Base-by-base conservation (phyloP, 129 eudicot genomes). In the Chrysanthemum seticuspe region DNA sequence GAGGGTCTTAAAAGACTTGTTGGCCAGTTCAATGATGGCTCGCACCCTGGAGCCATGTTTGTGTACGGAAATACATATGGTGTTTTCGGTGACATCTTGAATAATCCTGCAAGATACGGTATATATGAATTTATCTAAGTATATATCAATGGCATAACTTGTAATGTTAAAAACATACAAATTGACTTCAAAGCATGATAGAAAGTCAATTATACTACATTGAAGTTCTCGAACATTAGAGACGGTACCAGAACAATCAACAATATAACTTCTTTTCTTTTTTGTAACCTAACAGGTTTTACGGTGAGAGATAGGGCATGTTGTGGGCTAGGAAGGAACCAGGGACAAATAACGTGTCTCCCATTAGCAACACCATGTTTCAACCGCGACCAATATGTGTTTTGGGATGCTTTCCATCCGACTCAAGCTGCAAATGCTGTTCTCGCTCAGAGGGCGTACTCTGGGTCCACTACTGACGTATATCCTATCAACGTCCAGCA, bases 351-450 rank as follows among this genome's bases (percentile, higher is more conserved):
- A 44, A 88, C 97, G 6, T 95, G 99, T 59, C 70, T 90, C 51
- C 91, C 96, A 1, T 62, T 74, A 27, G 40, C 62, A 62, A 3
- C 85, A 19, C 97, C 99, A 18, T 95, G 97, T 50, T 34, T 56
- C 12, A 82, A 90, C 45, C 84, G 91, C 55, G 85, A 83, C 49
- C 80, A 88, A 63, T 88, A 81, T 62, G 84, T 95, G 48, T 95
- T 95, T 66, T 95, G 99, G 99, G 99, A 95, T 87, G 97, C 96
- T n/a, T 95, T 81, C 36, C 96, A 95, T 70, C 88, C 94, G 2
- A 95, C 96, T 10, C 87, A 95, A 73, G 88, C 94, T 63, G 94
- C 84, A 7, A 85, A 90, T 79, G 86, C 85, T 18, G 78, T 90
- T 53, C 83, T 95, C 55, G 99, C 97, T 44, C 84, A 79, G 18